A percentile compares a stretch with the other conserved stretches of the same genome.
Conservation (phyloP, 1,284 basidiomycete species). For the Laetiporus sulphureus region DNA sequence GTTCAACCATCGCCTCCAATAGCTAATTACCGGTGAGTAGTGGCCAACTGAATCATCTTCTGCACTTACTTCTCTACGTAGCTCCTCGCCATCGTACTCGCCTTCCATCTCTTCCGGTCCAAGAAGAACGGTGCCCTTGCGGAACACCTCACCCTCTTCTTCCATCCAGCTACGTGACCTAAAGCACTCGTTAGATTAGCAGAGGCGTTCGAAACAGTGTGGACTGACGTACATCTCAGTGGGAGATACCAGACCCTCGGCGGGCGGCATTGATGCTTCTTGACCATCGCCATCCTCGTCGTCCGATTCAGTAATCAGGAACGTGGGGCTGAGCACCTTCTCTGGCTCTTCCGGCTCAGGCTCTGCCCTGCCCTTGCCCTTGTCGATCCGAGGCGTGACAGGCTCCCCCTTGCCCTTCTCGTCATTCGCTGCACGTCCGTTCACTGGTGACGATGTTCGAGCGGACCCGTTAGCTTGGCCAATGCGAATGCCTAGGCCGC, state of each 20-base stretch:
- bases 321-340: slow-evolving; percentile 66
- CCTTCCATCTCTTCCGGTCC: slow-evolving; percentile 83
- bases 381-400: slow-evolving; percentile 61
- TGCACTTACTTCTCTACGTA: slow-evolving; percentile 72
- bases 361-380: slow-evolving; percentile 65
- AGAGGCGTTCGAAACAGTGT: neutral
- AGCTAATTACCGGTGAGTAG: slow-evolving; percentile 28
- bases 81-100: slow-evolving; percentile 77
- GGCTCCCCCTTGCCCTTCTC: slow-evolving; percentile 34
- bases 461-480: slow-evolving; percentile 7
- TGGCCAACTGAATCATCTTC: no score
- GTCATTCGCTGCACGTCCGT: slow-evolving; percentile 16
- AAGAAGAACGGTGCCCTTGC: slow-evolving; percentile 76
- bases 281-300: slow-evolving; percentile 53
- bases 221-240: slow-evolving; percentile 43
- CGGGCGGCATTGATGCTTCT: slow-evolving; percentile 31
- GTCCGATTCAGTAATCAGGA: slow-evolving; percentile 53
- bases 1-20: slow-evolving; percentile 56
- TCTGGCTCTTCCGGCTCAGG: slow-evolving; percentile 61
- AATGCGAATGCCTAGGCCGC: slow-evolving; percentile 42
- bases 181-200: neutral
- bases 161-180: slow-evolving; percentile 77
- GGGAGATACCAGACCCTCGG: slow-evolving; percentile 38
- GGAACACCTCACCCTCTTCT: slow-evolving; percentile 89
- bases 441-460: slow-evolving; percentile 5